Base-by-base conservation (phyloP, 148 eudicot genomes). In the Fagopyrum homotropicum region DNA sequence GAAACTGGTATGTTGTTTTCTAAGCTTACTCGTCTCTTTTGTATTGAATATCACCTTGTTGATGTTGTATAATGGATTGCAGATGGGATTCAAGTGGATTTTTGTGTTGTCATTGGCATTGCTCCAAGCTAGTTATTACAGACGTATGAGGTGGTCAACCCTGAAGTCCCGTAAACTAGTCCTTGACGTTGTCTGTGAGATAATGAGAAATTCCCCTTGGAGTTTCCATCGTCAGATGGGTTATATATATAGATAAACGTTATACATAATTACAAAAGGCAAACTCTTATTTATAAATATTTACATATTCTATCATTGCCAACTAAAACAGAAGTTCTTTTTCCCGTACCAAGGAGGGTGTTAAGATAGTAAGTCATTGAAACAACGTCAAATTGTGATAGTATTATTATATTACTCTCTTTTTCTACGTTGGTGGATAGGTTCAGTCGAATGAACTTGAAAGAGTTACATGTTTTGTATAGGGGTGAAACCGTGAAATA, bases 41-140 rank as follows among this genome's bases (percentile, higher is more conserved):
- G 45, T 66, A 66, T 66, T 46, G 43, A 16, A 1, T 9, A 61
- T 29, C 15, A 7, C 22, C 43, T 40, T 17, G 17, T 14, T 35
- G 1, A 66, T 5, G 30, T 17, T 66, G 35, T 1, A 66, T 30
- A 1, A 50, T 76, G 9, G 43, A 54, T 30, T 82, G 80, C 88
- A 95, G 99, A 95, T 95, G 99, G 99, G 98, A 75, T 95, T 95
- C 86, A 95, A 95, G 78, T 94, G 97, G 98, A 91, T 94, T 17
- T 90, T 94, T 69, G 97, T 94, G 75, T 88, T 94, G 30, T 94
- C 98, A 16, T 80, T 94, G 79, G 97, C 98, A 63, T 82, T 94
- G 71, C 96, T 94, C 78, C 97, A 92, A 83, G 98, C 98, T 54
- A 96, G 83, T n/a, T 95, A 95, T 80, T 90, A 95, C 86, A 84